Conservation (phyloP, 2,329 filamentous ascomycete species). For the Penicillium crustosum region DNA sequence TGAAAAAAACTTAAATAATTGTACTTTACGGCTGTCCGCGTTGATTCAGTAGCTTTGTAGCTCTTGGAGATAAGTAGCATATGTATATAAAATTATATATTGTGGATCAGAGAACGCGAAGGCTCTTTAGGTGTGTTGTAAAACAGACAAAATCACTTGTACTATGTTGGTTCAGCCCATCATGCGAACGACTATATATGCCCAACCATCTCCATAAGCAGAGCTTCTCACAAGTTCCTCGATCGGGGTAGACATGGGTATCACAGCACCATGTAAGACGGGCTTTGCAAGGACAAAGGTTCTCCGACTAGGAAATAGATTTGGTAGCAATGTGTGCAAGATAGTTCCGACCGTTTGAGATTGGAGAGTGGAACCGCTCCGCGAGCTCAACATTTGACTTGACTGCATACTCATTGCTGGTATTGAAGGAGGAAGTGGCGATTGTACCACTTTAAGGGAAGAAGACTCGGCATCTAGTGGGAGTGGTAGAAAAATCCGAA, state of each 20-base stretch:
- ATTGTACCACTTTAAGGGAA: constrained; percentile 69
- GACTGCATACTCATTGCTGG: constrained; percentile 28
- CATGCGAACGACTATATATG: constrained; percentile 78
- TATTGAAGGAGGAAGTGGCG: constrained; percentile 61
- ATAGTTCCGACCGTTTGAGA: constrained; percentile 73
- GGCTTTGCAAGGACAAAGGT: constrained; percentile 81
- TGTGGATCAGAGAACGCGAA: no score
- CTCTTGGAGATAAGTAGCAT: no score
- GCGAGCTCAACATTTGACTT: constrained; percentile 23
- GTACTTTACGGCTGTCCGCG: no score
- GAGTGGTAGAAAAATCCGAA: constrained; percentile 80
- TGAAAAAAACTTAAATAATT: not conserved
- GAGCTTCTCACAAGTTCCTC: constrained; percentile 80
- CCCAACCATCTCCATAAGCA: constrained; percentile 88
- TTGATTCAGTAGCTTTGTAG: no score
- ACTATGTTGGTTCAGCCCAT: constrained; percentile 42
- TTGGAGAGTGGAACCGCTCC: constrained; percentile 43
- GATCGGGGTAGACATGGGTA: constrained; percentile 76
- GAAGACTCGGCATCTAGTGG: constrained; percentile 53
- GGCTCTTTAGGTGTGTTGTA: no score
- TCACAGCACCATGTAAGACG: constrained; percentile 77
- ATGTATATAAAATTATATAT: no score
- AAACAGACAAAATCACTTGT: no score
- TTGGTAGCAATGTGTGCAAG: constrained; percentile 72
- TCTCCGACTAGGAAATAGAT: constrained; percentile 80